A percentile compares a stretch with the other conserved stretches of the same genome.
Evolutionary conservation across 2,329 filamentous ascomycete genomes (phyloP).

Genomic region (Endoconidiophora polonica): DNA sequence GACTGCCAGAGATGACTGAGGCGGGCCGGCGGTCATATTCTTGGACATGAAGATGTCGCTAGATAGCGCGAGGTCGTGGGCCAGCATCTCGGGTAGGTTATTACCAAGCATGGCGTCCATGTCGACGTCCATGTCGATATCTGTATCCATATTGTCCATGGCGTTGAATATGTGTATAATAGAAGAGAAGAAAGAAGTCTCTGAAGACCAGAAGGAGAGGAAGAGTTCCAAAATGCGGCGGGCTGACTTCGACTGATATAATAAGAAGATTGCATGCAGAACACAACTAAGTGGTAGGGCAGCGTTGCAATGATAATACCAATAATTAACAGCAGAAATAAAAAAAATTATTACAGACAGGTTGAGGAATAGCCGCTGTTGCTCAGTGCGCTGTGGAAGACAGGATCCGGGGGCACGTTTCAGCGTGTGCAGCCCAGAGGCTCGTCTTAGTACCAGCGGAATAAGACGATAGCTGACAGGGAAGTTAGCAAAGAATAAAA

Average conservation of each 20-base stretch:
- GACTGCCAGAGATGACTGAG: conserved; percentile 15
- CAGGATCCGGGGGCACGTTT: too few species aligned
- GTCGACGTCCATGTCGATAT: conserved; percentile 4
- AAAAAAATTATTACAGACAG: background rate
- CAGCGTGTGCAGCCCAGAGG: too few species aligned
- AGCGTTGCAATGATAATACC: too few species aligned
- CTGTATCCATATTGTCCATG: background rate
- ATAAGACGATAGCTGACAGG: background rate
- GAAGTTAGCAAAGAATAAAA: background rate
- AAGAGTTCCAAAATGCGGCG: background rate
- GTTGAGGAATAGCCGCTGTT: too few species aligned
- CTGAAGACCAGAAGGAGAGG: background rate
- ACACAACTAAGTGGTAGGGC: too few species aligned
- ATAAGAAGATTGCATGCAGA: background rate
- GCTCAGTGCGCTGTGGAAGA: too few species aligned
- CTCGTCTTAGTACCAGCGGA: background rate
- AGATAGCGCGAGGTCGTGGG: conserved; percentile 34
- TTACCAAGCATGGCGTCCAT: conserved; percentile 21
- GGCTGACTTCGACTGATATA: background rate
- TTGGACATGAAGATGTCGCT: conserved; percentile 30
- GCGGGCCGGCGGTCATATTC: conserved; percentile 36
- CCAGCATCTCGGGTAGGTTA: conserved; percentile 40
- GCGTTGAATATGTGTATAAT: background rate
- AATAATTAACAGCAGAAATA: background rate
- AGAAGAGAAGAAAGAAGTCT: background rate